These are phyloP conservation scores for Metarhizium sp. DNA, from an alignment of 2,329 filamentous ascomycete species.

Conservation along the genomic window DNA sequence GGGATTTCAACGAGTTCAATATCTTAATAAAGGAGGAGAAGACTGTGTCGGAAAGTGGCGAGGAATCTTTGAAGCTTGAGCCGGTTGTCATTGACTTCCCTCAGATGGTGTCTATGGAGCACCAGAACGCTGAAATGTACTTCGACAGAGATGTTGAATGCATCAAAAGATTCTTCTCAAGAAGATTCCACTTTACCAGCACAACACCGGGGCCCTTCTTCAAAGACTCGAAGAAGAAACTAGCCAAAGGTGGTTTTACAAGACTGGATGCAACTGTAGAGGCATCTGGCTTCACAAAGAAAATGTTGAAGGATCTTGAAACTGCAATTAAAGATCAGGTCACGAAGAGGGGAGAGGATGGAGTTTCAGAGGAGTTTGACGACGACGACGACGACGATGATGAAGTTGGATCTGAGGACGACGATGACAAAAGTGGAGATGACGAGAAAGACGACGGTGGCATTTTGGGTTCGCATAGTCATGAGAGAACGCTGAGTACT, in stretches of 20 bases:
- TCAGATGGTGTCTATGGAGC: conserved; percentile 94
- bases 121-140: conserved; percentile 90
- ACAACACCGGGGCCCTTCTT: conserved; percentile 80
- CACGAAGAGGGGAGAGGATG: conserved; percentile 28
- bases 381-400: conserved; percentile 18
- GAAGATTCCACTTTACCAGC: conserved; percentile 79
- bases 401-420: conserved; percentile 20
- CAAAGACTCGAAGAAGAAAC: conserved; percentile 67
- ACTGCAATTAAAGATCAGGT: conserved; percentile 78
- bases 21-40: conserved; percentile 78
- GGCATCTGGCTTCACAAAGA: conserved; percentile 91
- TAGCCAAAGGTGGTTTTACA: conserved; percentile 54
- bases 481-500: background rate
- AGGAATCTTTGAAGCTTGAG: conserved; percentile 43
- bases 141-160: conserved; percentile 95
- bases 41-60: conserved; percentile 27
- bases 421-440: conserved; percentile 10
- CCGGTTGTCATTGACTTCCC: conserved; percentile 96
- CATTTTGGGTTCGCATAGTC: background rate
- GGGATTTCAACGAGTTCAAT: conserved; percentile 99
- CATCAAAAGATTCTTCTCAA: conserved; percentile 87
- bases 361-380: conserved; percentile 13
- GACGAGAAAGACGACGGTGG: background rate
- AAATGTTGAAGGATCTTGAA: conserved; percentile 92
- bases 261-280: conserved; percentile 82